Base-by-base conservation (phyloP, 2,329 filamentous ascomycete species). In the Microsporum audouinii region DNA sequence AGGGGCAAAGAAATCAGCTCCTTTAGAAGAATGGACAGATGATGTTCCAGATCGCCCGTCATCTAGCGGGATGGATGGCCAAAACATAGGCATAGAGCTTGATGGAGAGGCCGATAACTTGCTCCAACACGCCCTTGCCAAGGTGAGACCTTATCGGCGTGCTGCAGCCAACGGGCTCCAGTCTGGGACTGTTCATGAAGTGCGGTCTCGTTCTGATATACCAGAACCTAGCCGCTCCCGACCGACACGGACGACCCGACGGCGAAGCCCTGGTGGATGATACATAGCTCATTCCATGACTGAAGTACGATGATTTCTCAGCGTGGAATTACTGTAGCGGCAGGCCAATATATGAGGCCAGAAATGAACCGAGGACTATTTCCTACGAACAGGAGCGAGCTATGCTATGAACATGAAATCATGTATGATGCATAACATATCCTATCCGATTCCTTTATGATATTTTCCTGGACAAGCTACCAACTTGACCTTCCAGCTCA, bases 101-200 rank as follows among this genome's bases (percentile, higher is more conserved):
- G 76, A 78, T 63, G 68, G 71, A 5, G 74, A 77, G 62, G 76
- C 76, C 0, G 73, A 77, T 58, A 72, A 71, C 3, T 66, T 78
- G 4, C 64, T 78, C 1, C 68, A 71, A 23, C 70, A 72, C 4
- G 75, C 75, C 0, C 67, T 78, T 34, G 67, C 67, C n/a, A 71
- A 68, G 23, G 62, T 62, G 12, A 61, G 60, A 39, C 39, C 58
- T 17, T 59, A 57, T 5, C 49, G 61, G 39, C 38, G 17, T 34
- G 17, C n/a, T 39, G 57, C 14, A 41, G 39, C 41, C 8, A 33
- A 33, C 8, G 47, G 34, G 7, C 23, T n/a, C 23, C 57, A 6
- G 17, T 14, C 12, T 29, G 31, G 45, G 36, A 38, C 29, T 55
- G 31, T 58, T 36, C 49, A 51, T 38, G 57, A 59, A 38, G 12